These are phyloP conservation scores for Rhodotorula paludigena DNA, from an alignment of 768 basidiomycete species.

Conservation along the genomic window DNA sequence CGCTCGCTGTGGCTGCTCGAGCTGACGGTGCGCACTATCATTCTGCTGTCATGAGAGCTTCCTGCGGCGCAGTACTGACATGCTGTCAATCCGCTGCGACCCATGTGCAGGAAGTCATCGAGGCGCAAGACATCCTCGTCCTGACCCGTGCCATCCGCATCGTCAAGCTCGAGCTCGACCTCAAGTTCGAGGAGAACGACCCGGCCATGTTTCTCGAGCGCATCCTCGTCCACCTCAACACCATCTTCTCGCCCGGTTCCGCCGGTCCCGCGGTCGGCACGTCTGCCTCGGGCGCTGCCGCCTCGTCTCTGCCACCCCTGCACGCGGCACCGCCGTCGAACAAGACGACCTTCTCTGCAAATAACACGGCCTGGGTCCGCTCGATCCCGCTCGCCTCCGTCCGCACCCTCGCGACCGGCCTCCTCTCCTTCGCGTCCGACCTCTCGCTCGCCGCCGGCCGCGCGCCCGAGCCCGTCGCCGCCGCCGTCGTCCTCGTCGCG, in stretches of 20 bases:
- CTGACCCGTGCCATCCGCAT: conserved; percentile 29
- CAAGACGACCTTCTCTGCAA: conserved; percentile 2
- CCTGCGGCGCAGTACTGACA: neutral
- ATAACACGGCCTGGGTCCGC: conserved; percentile 15
- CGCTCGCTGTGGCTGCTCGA: conserved; percentile 16
- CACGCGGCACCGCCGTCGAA: neutral
- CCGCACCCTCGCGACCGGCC: conserved; percentile 21
- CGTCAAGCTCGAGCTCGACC: conserved; percentile 16
- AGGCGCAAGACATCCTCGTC: conserved; percentile 11
- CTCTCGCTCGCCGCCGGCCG: conserved; percentile 5
- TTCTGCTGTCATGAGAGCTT: neutral
- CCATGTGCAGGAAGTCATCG: neutral
- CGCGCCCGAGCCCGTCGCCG: conserved; percentile 7
- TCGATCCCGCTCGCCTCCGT: conserved; percentile 20
- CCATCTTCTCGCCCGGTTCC: conserved; percentile 1
- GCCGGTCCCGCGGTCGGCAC: neutral
- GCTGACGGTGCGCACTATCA: conserved; percentile 17
- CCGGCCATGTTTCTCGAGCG: conserved; percentile 32
- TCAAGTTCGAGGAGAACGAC: conserved; percentile 24
- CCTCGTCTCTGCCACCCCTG: neutral
- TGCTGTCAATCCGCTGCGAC: too few relatives aligned
- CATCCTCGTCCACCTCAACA: conserved; percentile 27
- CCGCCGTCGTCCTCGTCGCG: conserved; percentile 25
- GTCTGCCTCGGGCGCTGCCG: neutral
- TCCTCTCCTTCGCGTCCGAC: conserved; percentile 18